A percentile compares a stretch with the other conserved stretches of the same genome.
Conservation (phyloP, 371 early-diverging fungal species). For the Saksenaea vasiformis region DNA sequence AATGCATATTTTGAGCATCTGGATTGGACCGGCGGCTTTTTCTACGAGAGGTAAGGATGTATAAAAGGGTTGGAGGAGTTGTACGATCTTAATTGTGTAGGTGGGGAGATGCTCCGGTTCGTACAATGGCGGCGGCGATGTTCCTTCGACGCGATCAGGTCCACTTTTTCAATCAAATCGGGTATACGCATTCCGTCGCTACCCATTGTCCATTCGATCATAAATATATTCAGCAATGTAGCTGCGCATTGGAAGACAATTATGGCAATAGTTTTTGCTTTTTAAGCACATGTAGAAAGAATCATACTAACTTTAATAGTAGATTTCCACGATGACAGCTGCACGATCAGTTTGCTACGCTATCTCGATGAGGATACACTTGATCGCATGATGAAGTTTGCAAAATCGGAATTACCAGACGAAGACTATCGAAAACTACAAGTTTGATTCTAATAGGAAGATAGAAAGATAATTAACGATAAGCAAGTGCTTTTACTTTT, state of each 20-base stretch:
- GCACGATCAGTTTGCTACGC: slow-evolving; percentile 25
- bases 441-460: background rate
- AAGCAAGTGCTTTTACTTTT: too few relatives aligned
- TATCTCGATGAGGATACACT: slow-evolving; percentile 24
- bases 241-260: slow-evolving; percentile 30
- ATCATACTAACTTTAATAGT: background rate
- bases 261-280: slow-evolving; percentile 22
- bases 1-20: slow-evolving; percentile 77
- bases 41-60: slow-evolving; percentile 77
- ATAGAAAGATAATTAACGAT: too few relatives aligned
- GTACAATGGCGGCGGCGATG: slow-evolving; percentile 88
- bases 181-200: slow-evolving; percentile 70
- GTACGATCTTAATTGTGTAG: slow-evolving; percentile 81
- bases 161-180: slow-evolving; percentile 90
- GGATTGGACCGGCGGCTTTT: slow-evolving; percentile 89
- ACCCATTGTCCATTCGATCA: slow-evolving; percentile 39
- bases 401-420: background rate
- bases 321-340: slow-evolving; percentile 37
- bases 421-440: background rate
- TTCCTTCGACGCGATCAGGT: slow-evolving; percentile 75
- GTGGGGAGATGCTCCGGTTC: slow-evolving; percentile 54
- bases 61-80: background rate
- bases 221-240: slow-evolving; percentile 24
- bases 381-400: slow-evolving; percentile 11
- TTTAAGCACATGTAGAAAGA: background rate